A percentile compares a stretch with the other conserved stretches of the same genome.
phyloP scores from a whole-genome alignment of 192 early-diverging fungal species.

The Linderina pennispora region DNA sequence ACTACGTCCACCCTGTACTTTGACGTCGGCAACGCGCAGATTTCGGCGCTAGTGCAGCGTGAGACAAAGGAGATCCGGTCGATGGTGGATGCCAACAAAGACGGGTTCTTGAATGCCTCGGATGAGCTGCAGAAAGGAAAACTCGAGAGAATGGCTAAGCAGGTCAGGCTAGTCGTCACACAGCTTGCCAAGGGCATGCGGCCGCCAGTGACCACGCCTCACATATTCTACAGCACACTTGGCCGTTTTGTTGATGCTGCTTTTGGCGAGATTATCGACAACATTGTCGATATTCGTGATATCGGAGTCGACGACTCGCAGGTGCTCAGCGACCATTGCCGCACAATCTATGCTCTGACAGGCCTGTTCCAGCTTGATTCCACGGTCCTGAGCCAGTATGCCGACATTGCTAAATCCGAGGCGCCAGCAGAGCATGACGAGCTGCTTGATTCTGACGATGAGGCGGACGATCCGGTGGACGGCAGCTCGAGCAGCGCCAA shows the following conservation, averaged over 20 bases:
- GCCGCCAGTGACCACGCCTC: slow-evolving; percentile 19
- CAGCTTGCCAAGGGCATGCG: slow-evolving; percentile 15
- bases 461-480: background rate
- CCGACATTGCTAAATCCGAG: background rate
- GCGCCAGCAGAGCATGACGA: slow-evolving; percentile 2
- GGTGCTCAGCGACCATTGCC: slow-evolving; percentile 32
- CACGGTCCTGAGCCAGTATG: background rate
- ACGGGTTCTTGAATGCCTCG: slow-evolving; percentile 4
- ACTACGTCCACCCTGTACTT: slow-evolving; percentile 3
- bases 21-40: slow-evolving; percentile 1
- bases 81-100: slow-evolving; percentile 1
- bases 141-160: slow-evolving; percentile 5
- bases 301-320: slow-evolving; percentile 38
- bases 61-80: slow-evolving; percentile 10
- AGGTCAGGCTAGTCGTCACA: slow-evolving; percentile 6
- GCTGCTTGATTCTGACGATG: slow-evolving; percentile 9
- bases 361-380: slow-evolving; percentile 11
- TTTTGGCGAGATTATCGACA: slow-evolving; percentile 11
- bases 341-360: background rate
- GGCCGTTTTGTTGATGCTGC: slow-evolving; percentile 18
- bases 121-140: background rate
- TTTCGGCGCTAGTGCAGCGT: background rate
- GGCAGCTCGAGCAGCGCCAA: background rate
- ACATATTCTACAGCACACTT: slow-evolving; percentile 13
- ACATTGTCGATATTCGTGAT: slow-evolving; percentile 14